phyloP scores from a whole-genome alignment of 2,329 filamentous ascomycete genomes.

The Neonectria coccinea region DNA sequence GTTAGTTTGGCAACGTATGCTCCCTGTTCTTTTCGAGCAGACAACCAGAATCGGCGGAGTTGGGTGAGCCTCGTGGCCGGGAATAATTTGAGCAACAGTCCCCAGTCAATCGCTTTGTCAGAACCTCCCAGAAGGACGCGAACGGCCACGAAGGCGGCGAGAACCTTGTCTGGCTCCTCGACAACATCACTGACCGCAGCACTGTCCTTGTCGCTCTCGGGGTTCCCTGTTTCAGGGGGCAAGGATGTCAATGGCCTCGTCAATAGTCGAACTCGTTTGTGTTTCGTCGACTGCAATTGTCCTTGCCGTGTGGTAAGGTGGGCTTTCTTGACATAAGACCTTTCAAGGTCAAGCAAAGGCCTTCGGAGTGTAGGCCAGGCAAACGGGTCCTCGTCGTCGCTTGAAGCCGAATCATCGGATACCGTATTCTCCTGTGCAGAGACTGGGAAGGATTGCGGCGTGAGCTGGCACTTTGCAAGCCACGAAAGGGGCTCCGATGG shows the following conservation, averaged over 20 bases:
- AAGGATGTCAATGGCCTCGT: slow-evolving; percentile 48
- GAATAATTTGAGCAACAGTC: slow-evolving; percentile 67
- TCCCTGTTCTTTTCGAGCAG: slow-evolving; percentile 62
- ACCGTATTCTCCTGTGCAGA: slow-evolving; percentile 22
- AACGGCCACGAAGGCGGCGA: slow-evolving; percentile 69
- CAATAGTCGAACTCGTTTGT: slow-evolving; percentile 48
- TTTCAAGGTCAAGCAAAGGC: neutral
- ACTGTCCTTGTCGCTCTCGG: slow-evolving; percentile 11
- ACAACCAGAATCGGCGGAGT: slow-evolving; percentile 67
- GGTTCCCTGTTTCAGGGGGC: slow-evolving; percentile 17
- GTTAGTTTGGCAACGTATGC: slow-evolving; percentile 66
- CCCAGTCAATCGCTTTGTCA: slow-evolving; percentile 71
- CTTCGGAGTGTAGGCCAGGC: slow-evolving; percentile 32
- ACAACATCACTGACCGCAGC: slow-evolving; percentile 25
- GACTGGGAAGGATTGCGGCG: slow-evolving; percentile 30
- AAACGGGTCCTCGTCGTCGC: slow-evolving; percentile 35
- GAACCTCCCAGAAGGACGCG: slow-evolving; percentile 70
- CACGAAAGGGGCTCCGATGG: slow-evolving; percentile 35
- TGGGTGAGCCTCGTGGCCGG: slow-evolving; percentile 63
- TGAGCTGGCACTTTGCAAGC: slow-evolving; percentile 45
- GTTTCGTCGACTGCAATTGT: slow-evolving; percentile 2
- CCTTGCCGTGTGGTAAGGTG: slow-evolving; percentile 20
- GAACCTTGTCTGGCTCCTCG: slow-evolving; percentile 50
- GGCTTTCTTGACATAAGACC: neutral
- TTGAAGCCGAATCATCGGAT: slow-evolving; percentile 27